Percentiles rank a stretch among this genome's conserved stretches.
These are phyloP conservation scores for Pichia eremophila DNA, from an alignment of 805 yeast genomes.

Conservation along the genomic window DNA sequence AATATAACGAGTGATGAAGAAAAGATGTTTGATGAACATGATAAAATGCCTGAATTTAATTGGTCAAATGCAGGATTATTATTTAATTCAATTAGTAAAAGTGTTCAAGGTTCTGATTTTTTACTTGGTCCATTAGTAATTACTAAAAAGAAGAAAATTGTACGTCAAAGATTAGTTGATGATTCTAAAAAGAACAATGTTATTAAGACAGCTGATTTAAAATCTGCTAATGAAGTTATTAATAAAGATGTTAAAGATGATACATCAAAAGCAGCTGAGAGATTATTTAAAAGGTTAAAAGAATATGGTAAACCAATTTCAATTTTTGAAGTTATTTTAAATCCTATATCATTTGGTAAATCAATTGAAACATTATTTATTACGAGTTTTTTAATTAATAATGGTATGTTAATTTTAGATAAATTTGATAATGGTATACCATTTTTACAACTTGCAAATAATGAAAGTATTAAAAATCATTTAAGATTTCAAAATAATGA, in stretches of 20 bases:
- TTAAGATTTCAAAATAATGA: conserved; percentile 16
- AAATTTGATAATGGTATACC: conserved; percentile 37
- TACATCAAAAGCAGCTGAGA: conserved; percentile 55
- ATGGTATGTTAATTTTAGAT: conserved; percentile 52
- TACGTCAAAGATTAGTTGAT: conserved; percentile 31
- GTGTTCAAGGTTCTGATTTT: conserved; percentile 47
- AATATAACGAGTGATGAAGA: conserved; percentile 10
- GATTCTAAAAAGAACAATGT: conserved; percentile 28
- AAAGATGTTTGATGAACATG: not conserved
- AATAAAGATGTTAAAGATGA: conserved; percentile 39
- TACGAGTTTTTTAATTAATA: conserved; percentile 70
- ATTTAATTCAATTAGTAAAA: conserved; percentile 35
- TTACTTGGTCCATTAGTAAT: conserved; percentile 63
- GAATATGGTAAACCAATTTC: conserved; percentile 34
- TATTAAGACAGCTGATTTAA: conserved; percentile 45
- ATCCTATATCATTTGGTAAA: conserved; percentile 70
- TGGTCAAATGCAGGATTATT: conserved; percentile 54
- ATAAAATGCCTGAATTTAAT: conserved; percentile 30
- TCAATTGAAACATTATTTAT: conserved; percentile 80
- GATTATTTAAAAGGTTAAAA: conserved; percentile 31
- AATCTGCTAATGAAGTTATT: conserved; percentile 42
- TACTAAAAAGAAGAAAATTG: conserved; percentile 38
- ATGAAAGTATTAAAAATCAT: conserved; percentile 15
- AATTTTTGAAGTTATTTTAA: conserved; percentile 56
- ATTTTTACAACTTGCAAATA: conserved; percentile 20